Evolutionary conservation across 2,329 filamentous ascomycete genomes (phyloP), one percentile per base, ranked within the genome.

Genomic region (Talaromyces sp.): DNA sequence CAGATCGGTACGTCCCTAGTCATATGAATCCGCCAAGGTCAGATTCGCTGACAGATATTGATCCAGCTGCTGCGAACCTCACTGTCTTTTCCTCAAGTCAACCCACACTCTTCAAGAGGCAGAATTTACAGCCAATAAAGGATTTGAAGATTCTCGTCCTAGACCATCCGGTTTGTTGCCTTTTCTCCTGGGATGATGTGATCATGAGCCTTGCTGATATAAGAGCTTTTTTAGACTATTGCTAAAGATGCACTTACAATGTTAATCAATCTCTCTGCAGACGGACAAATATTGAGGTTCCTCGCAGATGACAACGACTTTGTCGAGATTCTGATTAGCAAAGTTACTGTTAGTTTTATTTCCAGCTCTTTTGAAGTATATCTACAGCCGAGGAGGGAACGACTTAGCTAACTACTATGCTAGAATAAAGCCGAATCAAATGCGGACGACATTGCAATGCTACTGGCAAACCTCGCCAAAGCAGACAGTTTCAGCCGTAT

Each of bases 401-500:
- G 11, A 25, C 15, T 46, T 57, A 59, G 35, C 35, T 61, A 46
- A 60, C 15, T 33, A 48, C 46, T 46, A n/a, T 8, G 22, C 52
- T n/a, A 76, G 72, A 71, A 71, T 53, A 61, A 58, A 3, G 84
- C 87, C 54, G 93, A 97, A 70, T 81, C 84, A 31, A 92, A 92
- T 69, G 91, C 90, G 54, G 89, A 97, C 69, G 82, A 94, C 40
- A 77, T 95, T 46, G 85, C 91, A 46, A 97, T 97, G 91, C 83
- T 99, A 13, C 81, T 97, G 22, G 91, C 94, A 71, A 99, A 99
- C 69, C 80, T 99, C 55, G 83, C 87, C 59, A 97, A 97, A 76
- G 88, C 83, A 61, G 86, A 93, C 64, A 81, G 80, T 5, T 74
- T 96, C 58, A 87, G 88, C 63, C 81, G 81, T 43, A 78, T 97